Conservation (phyloP, 305 asterid genomes). For the Rubia balearica region DNA sequence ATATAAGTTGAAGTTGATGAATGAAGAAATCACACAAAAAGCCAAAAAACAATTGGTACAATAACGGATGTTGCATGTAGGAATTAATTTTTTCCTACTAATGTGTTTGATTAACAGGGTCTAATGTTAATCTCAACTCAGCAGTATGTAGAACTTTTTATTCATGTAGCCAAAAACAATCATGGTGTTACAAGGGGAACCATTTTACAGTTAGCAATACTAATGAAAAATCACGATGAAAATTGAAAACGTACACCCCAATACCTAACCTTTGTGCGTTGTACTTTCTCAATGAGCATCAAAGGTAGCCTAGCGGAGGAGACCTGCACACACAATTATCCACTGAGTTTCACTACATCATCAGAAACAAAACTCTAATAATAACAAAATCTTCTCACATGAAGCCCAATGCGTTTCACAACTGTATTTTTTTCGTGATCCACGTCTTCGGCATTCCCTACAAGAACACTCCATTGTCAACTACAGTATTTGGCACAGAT, state of each 20-base stretch:
- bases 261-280: conserved; percentile 63
- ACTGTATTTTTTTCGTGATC: conserved; percentile 36
- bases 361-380: conserved; percentile 11
- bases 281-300: conserved; percentile 73
- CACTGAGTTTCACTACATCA: conserved; percentile 17
- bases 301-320: conserved; percentile 69
- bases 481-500: conserved; percentile 8
- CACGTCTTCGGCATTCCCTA: conserved; percentile 39
- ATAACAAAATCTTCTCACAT: conserved; percentile 42
- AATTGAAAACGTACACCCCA: neutral
- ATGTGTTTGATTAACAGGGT: neutral
- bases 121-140: neutral
- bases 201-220: neutral
- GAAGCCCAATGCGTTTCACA: conserved; percentile 39
- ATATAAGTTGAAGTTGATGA: neutral
- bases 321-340: conserved; percentile 36
- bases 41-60: neutral
- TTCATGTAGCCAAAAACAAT: neutral
- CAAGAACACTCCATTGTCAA: conserved; percentile 14
- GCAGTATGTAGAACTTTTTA: neutral
- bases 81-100: neutral
- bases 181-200: neutral
- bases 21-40: conserved; percentile 1
- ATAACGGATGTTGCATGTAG: neutral
- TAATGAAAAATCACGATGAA: neutral